Evolutionary conservation across 805 yeast species (phyloP), one percentile per base, ranked within the genome.

Genomic region (Saccharomycopsis guyanensis): DNA sequence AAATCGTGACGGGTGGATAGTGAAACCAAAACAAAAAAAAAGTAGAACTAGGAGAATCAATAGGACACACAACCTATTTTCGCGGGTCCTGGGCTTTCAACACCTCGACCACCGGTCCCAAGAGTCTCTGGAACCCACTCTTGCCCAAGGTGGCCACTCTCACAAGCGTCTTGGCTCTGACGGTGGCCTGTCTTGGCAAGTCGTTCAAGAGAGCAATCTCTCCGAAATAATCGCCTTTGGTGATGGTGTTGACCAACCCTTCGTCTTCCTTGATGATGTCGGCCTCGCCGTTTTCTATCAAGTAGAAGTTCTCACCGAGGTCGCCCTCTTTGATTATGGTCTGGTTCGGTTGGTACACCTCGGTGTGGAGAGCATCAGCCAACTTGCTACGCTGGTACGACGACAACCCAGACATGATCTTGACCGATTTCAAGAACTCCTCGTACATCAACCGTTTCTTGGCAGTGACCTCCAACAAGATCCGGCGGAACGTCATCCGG

Each of bases 71-170:
- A 10, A n/a, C 4, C 2, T 8, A 24, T 32, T 53, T 53, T 23
- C 87, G 83, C 45, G 97, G 97, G 64, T 87, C 96, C 59, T 86
- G 87, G 50, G 81, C 69, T 64, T 85, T 83, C 60, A 89, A 74
- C 37, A 86, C 87, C 48, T 85, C 95, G 19, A 88, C 95, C 2
- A 88, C 96, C 31, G 96, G 96, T 2, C 98, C 98, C 53, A 93
- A 72, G 56, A 93, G 72, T 65, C 97, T 79, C 66, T 87, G 89
- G 70, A 93, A 93, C 0, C 96, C 97, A 52, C 83, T 76, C 68
- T 91, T 87, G 52, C 86, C 95, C 56, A 93, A 73, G 3, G 93
- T 82, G n/a, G 94, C 97, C 34, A 89, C 95, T 58, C 85, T 85
- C 24, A 93, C 80, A 36, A 71, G 71, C 42, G 82, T 75, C 15